A percentile compares a stretch with the other conserved stretches of the same genome.
Evolutionary conservation across 441 rosid species (phyloP).

Genomic region (Macaranga tanarius): DNA sequence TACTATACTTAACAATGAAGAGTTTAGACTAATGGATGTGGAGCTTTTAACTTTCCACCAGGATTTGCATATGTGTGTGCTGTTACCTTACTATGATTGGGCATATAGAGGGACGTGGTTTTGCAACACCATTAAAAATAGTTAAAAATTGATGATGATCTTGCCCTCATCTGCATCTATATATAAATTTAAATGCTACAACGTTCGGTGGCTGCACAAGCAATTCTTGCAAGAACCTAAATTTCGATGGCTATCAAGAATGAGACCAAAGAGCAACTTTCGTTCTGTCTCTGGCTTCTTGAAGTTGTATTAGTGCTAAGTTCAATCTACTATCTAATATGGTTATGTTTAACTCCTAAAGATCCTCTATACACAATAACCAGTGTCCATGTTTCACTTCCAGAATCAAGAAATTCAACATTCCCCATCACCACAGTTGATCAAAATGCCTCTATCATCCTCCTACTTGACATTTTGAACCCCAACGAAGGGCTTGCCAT

Average conservation of each 20-base stretch:
- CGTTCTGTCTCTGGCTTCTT: slow-evolving; percentile 1
- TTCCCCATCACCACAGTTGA: background rate
- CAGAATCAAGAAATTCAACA: slow-evolving; percentile 8
- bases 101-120: too few species aligned
- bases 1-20: background rate
- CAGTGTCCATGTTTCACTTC: slow-evolving; percentile 4
- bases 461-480: slow-evolving; percentile 18
- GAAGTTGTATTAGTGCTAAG: slow-evolving; percentile 9
- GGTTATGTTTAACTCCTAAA: slow-evolving; percentile 20
- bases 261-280: background rate
- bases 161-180: background rate
- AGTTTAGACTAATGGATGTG: too few species aligned
- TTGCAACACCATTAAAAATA: too few species aligned
- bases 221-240: too few species aligned
- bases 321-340: slow-evolving; percentile 7
- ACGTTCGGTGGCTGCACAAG: too few species aligned
- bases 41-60: background rate
- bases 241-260: slow-evolving; percentile 1
- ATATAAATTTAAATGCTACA: too few species aligned
- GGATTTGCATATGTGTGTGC: background rate
- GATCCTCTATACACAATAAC: slow-evolving; percentile 20
- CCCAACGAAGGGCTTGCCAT: slow-evolving; percentile 25
- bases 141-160: too few species aligned
- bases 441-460: slow-evolving; percentile 5
- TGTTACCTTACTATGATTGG: too few species aligned